Percentiles rank a stretch among this genome's conserved stretches.
Evolutionary conservation across 2,329 filamentous ascomycete species (phyloP).

Genomic region (Cladophialophora bantiana): DNA sequence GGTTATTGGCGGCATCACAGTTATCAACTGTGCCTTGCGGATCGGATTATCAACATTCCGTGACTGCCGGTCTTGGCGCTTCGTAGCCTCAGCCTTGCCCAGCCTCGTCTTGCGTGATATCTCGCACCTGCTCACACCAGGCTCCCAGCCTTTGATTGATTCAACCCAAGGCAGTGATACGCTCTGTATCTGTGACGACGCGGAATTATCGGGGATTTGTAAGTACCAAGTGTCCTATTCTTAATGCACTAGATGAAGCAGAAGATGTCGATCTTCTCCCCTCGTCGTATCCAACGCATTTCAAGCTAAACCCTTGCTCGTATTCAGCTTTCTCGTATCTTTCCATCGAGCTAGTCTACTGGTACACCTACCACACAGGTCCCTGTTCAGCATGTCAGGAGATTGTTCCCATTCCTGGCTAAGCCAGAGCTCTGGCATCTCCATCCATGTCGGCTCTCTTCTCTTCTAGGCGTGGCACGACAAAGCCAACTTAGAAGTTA

Average conservation of each 20-base stretch:
- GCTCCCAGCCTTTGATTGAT: neutral
- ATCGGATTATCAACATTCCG: neutral
- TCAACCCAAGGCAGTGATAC: neutral
- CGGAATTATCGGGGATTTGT: neutral
- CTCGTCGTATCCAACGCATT: slow-evolving; percentile 6
- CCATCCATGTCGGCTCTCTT: neutral
- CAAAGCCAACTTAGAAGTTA: neutral
- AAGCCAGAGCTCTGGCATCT: neutral
- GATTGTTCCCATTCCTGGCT: neutral
- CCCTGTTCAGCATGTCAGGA: neutral
- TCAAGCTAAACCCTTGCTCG: slow-evolving; percentile 7
- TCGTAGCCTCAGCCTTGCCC: neutral
- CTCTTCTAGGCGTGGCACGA: neutral
- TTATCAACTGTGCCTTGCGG: neutral
- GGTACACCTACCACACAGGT: neutral
- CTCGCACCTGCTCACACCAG: neutral
- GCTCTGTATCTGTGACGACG: neutral
- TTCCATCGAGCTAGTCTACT: neutral
- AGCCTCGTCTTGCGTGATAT: neutral
- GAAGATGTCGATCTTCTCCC: neutral
- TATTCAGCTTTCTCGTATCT: neutral
- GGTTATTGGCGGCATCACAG: neutral
- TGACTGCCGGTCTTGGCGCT: neutral
- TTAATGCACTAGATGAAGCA: neutral
- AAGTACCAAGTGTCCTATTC: neutral